Conservation (phyloP, 345 rosid species). For the Lepidium sativum region DNA sequence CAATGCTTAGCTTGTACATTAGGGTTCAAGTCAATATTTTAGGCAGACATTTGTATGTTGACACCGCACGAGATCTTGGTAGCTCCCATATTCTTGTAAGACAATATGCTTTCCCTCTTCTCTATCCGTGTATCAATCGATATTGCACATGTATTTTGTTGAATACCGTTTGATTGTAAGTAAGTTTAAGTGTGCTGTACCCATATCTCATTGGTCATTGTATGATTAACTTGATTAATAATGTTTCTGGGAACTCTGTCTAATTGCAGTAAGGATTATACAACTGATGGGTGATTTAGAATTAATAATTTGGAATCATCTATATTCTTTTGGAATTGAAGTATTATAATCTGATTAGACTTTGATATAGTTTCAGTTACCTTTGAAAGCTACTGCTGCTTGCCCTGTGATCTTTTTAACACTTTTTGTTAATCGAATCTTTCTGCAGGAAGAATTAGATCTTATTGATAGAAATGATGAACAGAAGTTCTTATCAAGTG, state of each 20-base stretch:
- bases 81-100: conserved; percentile 58
- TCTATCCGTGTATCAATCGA: not conserved
- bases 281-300: not conserved
- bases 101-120: not conserved
- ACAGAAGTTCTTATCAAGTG: conserved; percentile 60
- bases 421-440: not conserved
- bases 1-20: conserved; percentile 67
- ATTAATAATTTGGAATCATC: not conserved
- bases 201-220: not conserved
- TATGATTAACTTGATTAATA: not conserved
- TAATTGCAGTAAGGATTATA: not conserved
- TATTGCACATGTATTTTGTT: not conserved
- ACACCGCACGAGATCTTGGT: conserved; percentile 60
- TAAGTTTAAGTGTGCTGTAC: not conserved
- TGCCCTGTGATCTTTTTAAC: not conserved
- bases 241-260: not conserved
- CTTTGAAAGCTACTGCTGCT: not conserved
- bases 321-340: not conserved
- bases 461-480: conserved; percentile 57
- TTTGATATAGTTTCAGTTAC: not conserved
- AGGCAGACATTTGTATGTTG: conserved; percentile 86
- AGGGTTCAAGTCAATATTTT: conserved; percentile 89
- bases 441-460: conserved; percentile 54
- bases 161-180: not conserved
- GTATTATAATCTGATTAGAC: not conserved